phyloP scores from a whole-genome alignment of 139 green algal genomes.

The Auxenochlorella protothecoides region DNA sequence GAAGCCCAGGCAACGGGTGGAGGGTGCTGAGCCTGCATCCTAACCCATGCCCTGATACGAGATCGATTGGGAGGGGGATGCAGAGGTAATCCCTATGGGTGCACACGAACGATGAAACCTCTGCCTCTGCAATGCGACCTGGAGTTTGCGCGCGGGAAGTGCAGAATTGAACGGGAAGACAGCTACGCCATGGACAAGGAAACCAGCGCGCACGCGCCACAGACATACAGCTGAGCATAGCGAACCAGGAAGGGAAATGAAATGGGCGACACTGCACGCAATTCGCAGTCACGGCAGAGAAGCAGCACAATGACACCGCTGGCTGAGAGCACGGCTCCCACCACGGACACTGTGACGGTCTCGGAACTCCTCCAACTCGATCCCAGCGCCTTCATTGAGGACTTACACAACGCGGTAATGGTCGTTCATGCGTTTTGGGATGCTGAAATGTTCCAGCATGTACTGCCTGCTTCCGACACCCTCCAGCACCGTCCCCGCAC shows the following conservation, averaged over 20 bases:
- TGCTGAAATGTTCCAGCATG: neutral
- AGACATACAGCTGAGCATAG: neutral
- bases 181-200: neutral
- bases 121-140: no score
- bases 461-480: neutral
- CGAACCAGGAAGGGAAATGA: no score
- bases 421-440: neutral
- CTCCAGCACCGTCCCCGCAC: neutral
- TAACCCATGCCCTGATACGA: neutral
- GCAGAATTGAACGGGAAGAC: neutral
- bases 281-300: no score
- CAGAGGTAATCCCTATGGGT: no score
- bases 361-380: conserved; percentile 1
- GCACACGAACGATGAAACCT: no score
- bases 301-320: no score
- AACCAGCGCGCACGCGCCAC: neutral
- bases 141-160: no score
- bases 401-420: conserved; percentile 24
- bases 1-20: conserved; percentile 9
- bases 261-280: no score
- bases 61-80: neutral
- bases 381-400: conserved; percentile 17
- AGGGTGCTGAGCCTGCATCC: neutral
- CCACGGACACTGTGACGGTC: neutral
- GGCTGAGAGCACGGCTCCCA: no score